Evolutionary conservation across 768 basidiomycete genomes (phyloP).

Genomic region (Naganishia kalamii): DNA sequence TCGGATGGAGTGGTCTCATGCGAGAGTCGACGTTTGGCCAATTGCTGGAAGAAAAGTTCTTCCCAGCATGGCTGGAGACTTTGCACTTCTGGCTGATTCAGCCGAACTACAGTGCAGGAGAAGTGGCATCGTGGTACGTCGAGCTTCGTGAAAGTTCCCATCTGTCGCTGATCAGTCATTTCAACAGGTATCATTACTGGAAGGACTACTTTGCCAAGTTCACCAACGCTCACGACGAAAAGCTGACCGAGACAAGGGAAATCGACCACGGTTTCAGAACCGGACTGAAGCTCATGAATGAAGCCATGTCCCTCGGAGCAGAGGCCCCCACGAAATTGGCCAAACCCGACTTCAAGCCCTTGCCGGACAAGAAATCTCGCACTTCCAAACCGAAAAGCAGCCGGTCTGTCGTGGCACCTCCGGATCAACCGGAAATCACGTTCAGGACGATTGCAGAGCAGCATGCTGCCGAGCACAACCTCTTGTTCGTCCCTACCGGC

Average conservation of each 20-base stretch:
- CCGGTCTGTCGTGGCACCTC: slow-evolving; percentile 14
- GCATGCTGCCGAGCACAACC: slow-evolving; percentile 70
- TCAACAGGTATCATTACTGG: slow-evolving; percentile 61
- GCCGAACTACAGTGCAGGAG: slow-evolving; percentile 76
- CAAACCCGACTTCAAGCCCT: slow-evolving; percentile 57
- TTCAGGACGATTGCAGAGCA: slow-evolving; percentile 93
- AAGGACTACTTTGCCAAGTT: slow-evolving; percentile 61
- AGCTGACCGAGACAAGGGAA: slow-evolving; percentile 53
- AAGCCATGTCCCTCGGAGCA: slow-evolving; percentile 77
- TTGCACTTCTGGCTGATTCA: slow-evolving; percentile 90
- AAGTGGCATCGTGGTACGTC: slow-evolving; percentile 89
- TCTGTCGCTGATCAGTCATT: not conserved
- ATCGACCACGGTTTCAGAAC: slow-evolving; percentile 74
- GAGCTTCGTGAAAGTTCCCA: not conserved
- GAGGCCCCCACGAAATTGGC: slow-evolving; percentile 55
- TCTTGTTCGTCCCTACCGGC: slow-evolving; percentile 83
- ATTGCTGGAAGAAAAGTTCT: slow-evolving; percentile 83
- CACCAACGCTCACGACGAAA: slow-evolving; percentile 6
- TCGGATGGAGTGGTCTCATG: slow-evolving; percentile 70
- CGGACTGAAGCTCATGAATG: slow-evolving; percentile 88
- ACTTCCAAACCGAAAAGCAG: slow-evolving; percentile 47
- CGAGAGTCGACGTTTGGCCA: slow-evolving; percentile 72
- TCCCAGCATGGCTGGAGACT: slow-evolving; percentile 92
- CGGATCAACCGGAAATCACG: slow-evolving; percentile 60
- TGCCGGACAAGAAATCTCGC: slow-evolving; percentile 42